Evolutionary conservation across 148 eudicot genomes (phyloP), one percentile per base, ranked within the genome.

Genomic region (Selenicereus undatus): DNA sequence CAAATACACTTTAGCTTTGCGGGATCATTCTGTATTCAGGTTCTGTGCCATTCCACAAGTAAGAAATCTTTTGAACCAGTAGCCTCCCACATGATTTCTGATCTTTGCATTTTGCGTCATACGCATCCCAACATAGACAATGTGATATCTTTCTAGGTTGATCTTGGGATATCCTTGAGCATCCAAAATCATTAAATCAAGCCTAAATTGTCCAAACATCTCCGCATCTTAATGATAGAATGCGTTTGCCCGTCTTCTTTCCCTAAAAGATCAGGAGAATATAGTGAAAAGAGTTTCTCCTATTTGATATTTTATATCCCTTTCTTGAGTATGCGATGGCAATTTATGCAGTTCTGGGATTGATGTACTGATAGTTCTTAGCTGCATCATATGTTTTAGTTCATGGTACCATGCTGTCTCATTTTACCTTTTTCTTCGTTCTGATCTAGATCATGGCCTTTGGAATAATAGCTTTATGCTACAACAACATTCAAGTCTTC

Each of bases 11-110:
- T 86, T 92, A 21, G 88, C 81, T 81, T 86, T 96, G 90, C 83
- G 87, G n/a, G 88, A 87, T 88, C 87, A 84, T 74, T 83, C 93
- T 58, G 89, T 87, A 79, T 94, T 94, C 82, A 89, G 94, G 68
- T 96, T 96, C 84, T 96, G 99, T 92, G 99, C 99, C 74, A 94
- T 96, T 81, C 99, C 99, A 52, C 99, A 96, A 88, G 99, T 94
- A 88, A 68, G 87, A 56, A 14, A 83, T 48, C 76, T 72, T 82
- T 43, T 80, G 36, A 62, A 21, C 80, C 69, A 65, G 68, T 2
- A 36, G 39, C 39, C 4, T 36, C 35, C 68, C 58, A 48, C 22
- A 2, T 51, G 76, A 20, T 30, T 43, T 48, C 72, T 30, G 48
- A 24, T 65, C 43, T 18, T 11, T 60, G 17, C 13, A 24, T 73